phyloP scores from a whole-genome alignment of 2,329 filamentous ascomycete genomes.

The Alternaria gansuensis region DNA sequence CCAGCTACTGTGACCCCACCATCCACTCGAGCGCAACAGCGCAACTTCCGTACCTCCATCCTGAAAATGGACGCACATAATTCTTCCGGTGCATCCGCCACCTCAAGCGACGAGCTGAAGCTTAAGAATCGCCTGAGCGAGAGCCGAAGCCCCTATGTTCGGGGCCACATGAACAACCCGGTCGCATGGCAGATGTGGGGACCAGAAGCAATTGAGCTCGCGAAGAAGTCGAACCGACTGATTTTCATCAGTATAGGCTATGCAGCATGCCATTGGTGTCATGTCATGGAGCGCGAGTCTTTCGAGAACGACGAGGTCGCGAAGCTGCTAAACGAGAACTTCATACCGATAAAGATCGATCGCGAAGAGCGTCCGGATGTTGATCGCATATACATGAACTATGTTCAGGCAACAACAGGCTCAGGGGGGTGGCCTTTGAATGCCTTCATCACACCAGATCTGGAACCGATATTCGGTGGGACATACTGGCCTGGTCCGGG shows the following conservation, averaged over 20 bases:
- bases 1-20: slow-evolving; percentile 20
- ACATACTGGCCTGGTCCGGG: slow-evolving; percentile 93
- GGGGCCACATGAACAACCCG: slow-evolving; percentile 78
- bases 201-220: slow-evolving; percentile 76
- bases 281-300: slow-evolving; percentile 91
- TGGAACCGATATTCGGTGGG: slow-evolving; percentile 93
- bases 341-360: slow-evolving; percentile 92
- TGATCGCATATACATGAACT: slow-evolving; percentile 98
- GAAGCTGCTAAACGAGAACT: slow-evolving; percentile 80
- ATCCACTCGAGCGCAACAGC: slow-evolving; percentile 32
- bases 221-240: slow-evolving; percentile 82
- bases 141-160: slow-evolving; percentile 74
- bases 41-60: slow-evolving; percentile 37
- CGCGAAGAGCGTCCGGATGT: slow-evolving; percentile 93
- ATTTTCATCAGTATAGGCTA: slow-evolving; percentile 96
- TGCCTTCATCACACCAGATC: slow-evolving; percentile 91
- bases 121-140: slow-evolving; percentile 67
- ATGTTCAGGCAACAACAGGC: slow-evolving; percentile 90
- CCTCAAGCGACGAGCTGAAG: slow-evolving; percentile 41
- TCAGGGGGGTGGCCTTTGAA: slow-evolving; percentile 94
- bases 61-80: slow-evolving; percentile 45
- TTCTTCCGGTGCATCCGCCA: slow-evolving; percentile 22
- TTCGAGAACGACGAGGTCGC: slow-evolving; percentile 87
- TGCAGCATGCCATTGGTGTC: slow-evolving; percentile 89
- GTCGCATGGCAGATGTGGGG: slow-evolving; percentile 94